Evolutionary conservation across 345 rosid genomes (phyloP).

Genomic region (Citrus medica): DNA sequence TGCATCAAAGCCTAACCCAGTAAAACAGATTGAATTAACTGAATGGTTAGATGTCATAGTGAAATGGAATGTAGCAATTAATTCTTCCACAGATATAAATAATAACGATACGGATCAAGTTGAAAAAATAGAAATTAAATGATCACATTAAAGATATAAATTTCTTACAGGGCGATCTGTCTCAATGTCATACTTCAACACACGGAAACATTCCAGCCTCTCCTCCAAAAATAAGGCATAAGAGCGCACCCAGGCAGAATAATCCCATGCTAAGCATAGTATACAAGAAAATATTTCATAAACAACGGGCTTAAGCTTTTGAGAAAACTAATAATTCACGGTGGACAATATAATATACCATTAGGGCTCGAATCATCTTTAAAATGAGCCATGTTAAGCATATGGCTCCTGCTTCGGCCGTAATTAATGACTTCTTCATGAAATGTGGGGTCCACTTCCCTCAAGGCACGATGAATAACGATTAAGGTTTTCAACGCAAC

Average conservation of each 20-base stretch:
- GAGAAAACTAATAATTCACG: conserved; percentile 9
- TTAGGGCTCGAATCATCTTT: conserved; percentile 96
- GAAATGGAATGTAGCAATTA: neutral
- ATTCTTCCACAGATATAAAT: neutral
- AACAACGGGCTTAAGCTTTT: conserved; percentile 4
- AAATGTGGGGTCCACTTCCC: conserved; percentile 97
- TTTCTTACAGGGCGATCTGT: conserved; percentile 73
- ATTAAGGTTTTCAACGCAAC: conserved; percentile 93
- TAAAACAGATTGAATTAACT: neutral
- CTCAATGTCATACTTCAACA: conserved; percentile 87
- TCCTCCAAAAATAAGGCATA: conserved; percentile 96
- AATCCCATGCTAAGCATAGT: conserved; percentile 77
- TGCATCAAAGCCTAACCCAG: neutral
- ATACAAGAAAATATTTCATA: conserved; percentile 16
- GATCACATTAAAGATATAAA: conserved; percentile 4
- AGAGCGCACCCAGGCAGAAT: conserved; percentile 90
- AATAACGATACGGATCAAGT: neutral
- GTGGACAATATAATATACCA: conserved; percentile 39
- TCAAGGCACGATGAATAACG: conserved; percentile 91
- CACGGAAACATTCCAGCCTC: conserved; percentile 87
- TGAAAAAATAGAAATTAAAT: conserved; percentile 7
- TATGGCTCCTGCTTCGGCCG: conserved; percentile 84
- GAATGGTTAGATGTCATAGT: neutral
- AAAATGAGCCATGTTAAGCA: conserved; percentile 97
- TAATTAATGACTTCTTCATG: conserved; percentile 94